Conservation (phyloP, 1,284 basidiomycete species). For the Fistulina hepatica region DNA sequence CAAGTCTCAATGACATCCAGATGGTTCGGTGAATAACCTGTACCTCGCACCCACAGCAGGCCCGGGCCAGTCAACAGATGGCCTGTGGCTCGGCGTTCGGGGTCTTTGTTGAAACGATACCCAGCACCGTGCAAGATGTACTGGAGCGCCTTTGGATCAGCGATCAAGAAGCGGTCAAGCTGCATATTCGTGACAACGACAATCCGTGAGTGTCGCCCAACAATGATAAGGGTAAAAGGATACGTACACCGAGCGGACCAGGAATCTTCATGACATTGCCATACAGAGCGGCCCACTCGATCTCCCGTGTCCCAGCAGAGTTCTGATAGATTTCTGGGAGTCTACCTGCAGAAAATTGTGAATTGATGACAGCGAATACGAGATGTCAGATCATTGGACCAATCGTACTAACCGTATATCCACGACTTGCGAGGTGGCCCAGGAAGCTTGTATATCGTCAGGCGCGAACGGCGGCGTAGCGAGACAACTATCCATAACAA, state of each 20-base stretch:
- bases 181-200: slow-evolving; percentile 12
- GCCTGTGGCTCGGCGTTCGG: slow-evolving; percentile 23
- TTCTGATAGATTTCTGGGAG: too few relatives aligned
- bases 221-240: background rate
- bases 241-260: slow-evolving; percentile 25
- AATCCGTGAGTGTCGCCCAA: too few relatives aligned
- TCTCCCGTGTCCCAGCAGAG: too few relatives aligned
- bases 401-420: too few relatives aligned
- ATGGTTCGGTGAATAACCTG: background rate
- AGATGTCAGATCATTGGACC: too few relatives aligned
- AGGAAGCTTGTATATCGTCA: too few relatives aligned
- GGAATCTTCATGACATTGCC: slow-evolving; percentile 27
- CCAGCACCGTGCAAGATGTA: slow-evolving; percentile 30
- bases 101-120: slow-evolving; percentile 27
- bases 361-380: too few relatives aligned
- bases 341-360: too few relatives aligned
- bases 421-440: too few relatives aligned
- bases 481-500: too few relatives aligned
- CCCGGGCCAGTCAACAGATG: slow-evolving; percentile 14
- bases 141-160: slow-evolving; percentile 33
- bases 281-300: background rate
- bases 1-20: background rate
- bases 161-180: slow-evolving; percentile 30
- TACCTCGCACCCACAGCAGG: background rate
- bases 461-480: too few relatives aligned